Base-by-base conservation (phyloP, 202 grass and related monocot species). In the Musa balbisiana region DNA sequence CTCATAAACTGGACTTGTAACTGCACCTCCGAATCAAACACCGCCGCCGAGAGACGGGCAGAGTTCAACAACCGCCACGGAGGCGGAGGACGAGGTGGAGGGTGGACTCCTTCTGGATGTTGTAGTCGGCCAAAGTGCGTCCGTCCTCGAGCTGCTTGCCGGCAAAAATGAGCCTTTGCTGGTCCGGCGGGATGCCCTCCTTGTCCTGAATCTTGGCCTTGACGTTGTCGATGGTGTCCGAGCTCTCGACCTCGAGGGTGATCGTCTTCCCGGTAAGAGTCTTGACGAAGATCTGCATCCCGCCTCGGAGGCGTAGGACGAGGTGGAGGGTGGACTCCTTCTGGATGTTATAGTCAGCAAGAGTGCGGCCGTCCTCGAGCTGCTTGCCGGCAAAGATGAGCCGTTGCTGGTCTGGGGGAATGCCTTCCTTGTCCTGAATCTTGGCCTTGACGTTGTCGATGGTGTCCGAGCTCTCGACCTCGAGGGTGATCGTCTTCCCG, bases 81-180 rank as follows among this genome's bases (percentile, higher is more conserved):
- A 79, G 76, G 15, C 76, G 64, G 26, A 70, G 76, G 1, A 70
- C 76, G 1, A 79, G 64, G 52, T 79, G 65, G 11, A 79, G 65
- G 1, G 64, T 79, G 9, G 76, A 70, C 23, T 79, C 76, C 53
- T 79, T 79, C 22, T 79, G 76, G 25, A 79, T 58, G 65, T 79
- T 79, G 27, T 79, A 79, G 51, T 79, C 65, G 1, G 76, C 64
- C 19, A 79, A 53, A 9, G 74, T 83, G 19, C 54, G 65, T 0
- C 74, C 82, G 1, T 84, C 82, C 70, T 84, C 76, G 4, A 84
- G 82, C 27, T 84, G 82, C 58, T 83, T 83, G 1, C 82, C 82
- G 3, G 75, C 68, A 21, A 83, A 83, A 22, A 83, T 83, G 3
- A 84, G 76, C 14, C 75, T 63, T 75, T 83, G 81, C 51, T 78